A percentile compares a stretch with the other conserved stretches of the same genome.
Evolutionary conservation across 768 basidiomycete genomes (phyloP).

Genomic region (Suillus plorans): DNA sequence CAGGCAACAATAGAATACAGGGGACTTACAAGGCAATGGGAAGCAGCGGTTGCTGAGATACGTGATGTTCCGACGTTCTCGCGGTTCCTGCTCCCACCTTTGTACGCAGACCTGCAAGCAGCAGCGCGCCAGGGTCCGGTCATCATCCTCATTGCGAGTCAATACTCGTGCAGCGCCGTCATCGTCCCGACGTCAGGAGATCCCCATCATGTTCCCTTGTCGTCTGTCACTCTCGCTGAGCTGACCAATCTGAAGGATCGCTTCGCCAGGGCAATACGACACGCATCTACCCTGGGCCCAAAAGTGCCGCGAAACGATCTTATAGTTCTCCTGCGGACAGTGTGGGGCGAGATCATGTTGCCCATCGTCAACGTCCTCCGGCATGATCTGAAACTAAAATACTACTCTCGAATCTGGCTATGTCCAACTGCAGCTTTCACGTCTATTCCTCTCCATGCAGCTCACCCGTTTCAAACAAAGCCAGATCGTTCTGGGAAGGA

Average conservation of each 20-base stretch:
- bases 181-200: background rate
- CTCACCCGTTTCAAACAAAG: background rate
- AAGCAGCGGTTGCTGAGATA: background rate
- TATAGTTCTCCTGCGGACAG: background rate
- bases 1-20: background rate
- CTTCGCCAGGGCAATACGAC: slow-evolving; percentile 2
- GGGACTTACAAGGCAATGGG: background rate
- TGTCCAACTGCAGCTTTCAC: background rate
- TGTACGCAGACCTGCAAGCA: background rate
- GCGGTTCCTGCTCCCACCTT: background rate
- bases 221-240: background rate
- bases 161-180: background rate
- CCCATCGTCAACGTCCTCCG: background rate
- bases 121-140: background rate
- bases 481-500: background rate
- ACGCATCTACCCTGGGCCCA: background rate
- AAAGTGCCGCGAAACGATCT: background rate
- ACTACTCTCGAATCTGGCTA: background rate
- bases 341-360: background rate
- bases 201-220: background rate
- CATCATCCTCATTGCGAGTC: background rate
- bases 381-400: background rate
- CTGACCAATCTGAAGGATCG: slow-evolving; percentile 10
- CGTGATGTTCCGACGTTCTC: background rate
- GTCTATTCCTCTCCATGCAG: background rate